Evolutionary conservation across 371 early-diverging fungal genomes (phyloP), one percentile per base, ranked within the genome.

Genomic region (Gilbertella persicaria): DNA sequence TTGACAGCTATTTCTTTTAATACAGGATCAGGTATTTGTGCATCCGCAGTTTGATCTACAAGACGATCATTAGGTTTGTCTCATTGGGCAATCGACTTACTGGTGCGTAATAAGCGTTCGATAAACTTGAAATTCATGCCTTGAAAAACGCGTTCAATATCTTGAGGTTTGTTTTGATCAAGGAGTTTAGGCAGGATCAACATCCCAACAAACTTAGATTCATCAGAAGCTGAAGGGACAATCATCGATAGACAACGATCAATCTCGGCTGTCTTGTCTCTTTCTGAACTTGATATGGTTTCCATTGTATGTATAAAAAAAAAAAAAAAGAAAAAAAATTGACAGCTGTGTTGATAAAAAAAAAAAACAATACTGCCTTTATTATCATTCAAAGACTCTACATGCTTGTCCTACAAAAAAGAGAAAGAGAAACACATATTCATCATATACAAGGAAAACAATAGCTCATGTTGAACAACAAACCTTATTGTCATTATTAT

Each of bases 141-240:
- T 39, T 72, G 62, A 43, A 72, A 78, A 0, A 72, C 78, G 50
- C 55, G 66, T 37, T 68, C 65, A 1, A 78, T 51, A 6, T 62
- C 39, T n/a, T 60, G 55, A 3, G 36, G 33, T 16, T 72, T 58
- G 46, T 71, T 63, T n/a, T 69, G 66, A 26, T 77, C 59, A 0
- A 81, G 49, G 5, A 81, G 50, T 39, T 74, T 67, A 6, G 82
- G 82, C 8, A 81, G 45, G n/a, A 81, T 61, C 36, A 77, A 56
- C 66, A 81, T 73, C 9, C 75, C 82, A 13, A 77, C 75, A 62
- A 81, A 81, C 23, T 78, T 78, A 14, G 69, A 71, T 36, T 78
- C 79, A 38, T 81, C 78, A 1, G 75, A 66, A 36, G 72, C 66
- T 12, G 73, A 60, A 23, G 79, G 73, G 5, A 56, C 41, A 23